Evolutionary conservation across 2,329 filamentous ascomycete species (phyloP).

Genomic region (Capronia americana): DNA sequence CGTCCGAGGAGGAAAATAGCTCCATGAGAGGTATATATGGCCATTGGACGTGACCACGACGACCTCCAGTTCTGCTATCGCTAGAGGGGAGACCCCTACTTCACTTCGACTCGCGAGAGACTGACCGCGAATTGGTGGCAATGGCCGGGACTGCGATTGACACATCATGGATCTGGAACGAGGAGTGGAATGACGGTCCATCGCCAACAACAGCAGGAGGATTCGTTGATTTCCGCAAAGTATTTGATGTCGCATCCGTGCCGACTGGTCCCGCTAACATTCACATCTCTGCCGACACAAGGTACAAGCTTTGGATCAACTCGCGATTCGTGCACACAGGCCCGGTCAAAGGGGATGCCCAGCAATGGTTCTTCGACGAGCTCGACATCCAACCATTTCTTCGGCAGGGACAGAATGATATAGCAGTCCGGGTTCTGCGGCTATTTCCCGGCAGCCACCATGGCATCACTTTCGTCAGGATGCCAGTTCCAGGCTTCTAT

Average conservation of each 20-base stretch:
- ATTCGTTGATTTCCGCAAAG: background rate
- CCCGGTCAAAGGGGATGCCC: background rate
- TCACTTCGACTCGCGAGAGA: too few species aligned
- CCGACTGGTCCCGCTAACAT: background rate
- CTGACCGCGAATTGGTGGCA: too few species aligned
- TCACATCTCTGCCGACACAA: conserved; percentile 2
- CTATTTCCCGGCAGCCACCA: background rate
- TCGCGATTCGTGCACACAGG: background rate
- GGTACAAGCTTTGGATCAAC: conserved; percentile 5
- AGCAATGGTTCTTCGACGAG: background rate
- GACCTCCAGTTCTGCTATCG: too few species aligned
- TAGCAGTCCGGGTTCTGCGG: background rate
- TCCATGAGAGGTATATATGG: too few species aligned
- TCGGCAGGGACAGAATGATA: background rate
- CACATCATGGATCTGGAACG: too few species aligned
- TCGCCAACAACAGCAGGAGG: background rate
- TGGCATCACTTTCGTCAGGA: too few species aligned
- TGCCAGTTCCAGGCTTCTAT: too few species aligned
- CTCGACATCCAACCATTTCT: conserved; percentile 8
- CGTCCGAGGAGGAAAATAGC: too few species aligned
- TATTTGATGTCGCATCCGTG: background rate
- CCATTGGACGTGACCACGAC: too few species aligned
- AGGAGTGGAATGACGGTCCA: too few species aligned
- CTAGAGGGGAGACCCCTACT: too few species aligned
- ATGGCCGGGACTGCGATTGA: too few species aligned